Evolutionary conservation across 2,329 filamentous ascomycete genomes (phyloP).

Genomic region (Colletotrichum endophyticum): DNA sequence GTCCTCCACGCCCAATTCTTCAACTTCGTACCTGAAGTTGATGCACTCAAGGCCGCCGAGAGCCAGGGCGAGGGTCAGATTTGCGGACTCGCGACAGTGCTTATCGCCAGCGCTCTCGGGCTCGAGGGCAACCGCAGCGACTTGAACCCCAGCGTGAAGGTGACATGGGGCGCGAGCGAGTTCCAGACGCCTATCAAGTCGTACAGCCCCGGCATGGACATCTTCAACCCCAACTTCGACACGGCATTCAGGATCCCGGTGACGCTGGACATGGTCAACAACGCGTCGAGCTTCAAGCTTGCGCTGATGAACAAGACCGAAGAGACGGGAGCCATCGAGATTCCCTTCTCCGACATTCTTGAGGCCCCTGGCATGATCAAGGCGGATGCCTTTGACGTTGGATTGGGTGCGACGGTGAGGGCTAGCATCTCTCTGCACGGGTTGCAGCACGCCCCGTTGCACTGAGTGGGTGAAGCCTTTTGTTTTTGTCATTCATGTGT

Average conservation of each 20-base stretch:
- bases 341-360: constrained; percentile 38
- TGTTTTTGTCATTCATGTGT: not conserved
- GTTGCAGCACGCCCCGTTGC: constrained; percentile 18
- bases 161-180: constrained; percentile 43
- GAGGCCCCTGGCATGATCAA: constrained; percentile 32
- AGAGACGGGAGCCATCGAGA: constrained; percentile 37
- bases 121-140: constrained; percentile 47
- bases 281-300: constrained; percentile 34
- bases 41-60: constrained; percentile 32
- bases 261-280: constrained; percentile 29
- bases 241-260: constrained; percentile 48
- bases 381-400: constrained; percentile 38
- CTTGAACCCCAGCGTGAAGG: constrained; percentile 49
- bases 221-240: constrained; percentile 53
- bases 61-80: constrained; percentile 32
- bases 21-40: constrained; percentile 41
- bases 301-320: constrained; percentile 36
- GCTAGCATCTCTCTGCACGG: constrained; percentile 40
- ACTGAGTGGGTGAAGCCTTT: not conserved
- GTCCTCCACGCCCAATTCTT: constrained; percentile 43
- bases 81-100: constrained; percentile 44
- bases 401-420: constrained; percentile 35
- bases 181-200: constrained; percentile 46
- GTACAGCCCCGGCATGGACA: constrained; percentile 49
- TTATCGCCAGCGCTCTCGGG: constrained; percentile 45